These are phyloP conservation scores for Sarcodon sp. DNA, from an alignment of 768 basidiomycete genomes.

Conservation along the genomic window DNA sequence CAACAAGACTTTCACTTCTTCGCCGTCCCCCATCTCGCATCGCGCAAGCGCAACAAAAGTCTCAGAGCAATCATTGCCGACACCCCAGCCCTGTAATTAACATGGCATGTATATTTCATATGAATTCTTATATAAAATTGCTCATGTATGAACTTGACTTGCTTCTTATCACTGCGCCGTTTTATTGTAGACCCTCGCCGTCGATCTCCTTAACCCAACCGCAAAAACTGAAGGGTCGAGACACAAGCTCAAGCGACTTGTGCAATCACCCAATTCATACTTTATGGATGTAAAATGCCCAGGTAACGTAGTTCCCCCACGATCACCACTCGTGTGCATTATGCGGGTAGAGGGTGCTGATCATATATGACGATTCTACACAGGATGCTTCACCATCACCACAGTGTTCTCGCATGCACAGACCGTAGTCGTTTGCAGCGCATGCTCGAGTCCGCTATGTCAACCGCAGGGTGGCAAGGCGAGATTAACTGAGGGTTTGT, in stretches of 20 bases:
- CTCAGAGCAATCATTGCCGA: too few species aligned
- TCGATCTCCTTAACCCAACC: constrained; percentile 97
- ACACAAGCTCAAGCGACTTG: constrained; percentile 99
- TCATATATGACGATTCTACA: not conserved
- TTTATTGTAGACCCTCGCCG: constrained; percentile 68
- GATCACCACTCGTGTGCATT: not conserved
- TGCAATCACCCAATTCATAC: constrained; percentile 96
- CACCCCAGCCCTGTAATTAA: too few species aligned
- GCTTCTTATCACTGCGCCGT: not conserved
- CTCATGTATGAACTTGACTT: not conserved
- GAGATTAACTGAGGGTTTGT: constrained; percentile 90
- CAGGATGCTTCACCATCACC: constrained; percentile 89
- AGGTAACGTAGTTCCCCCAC: constrained; percentile 29
- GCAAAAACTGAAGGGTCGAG: constrained; percentile 72
- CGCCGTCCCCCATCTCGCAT: too few species aligned
- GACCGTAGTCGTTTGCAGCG: constrained; percentile 88
- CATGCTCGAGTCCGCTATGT: constrained; percentile 91
- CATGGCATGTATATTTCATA: too few species aligned
- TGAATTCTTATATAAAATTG: too few species aligned
- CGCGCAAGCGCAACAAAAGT: too few species aligned
- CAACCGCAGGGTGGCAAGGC: constrained; percentile 98
- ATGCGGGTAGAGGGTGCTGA: not conserved
- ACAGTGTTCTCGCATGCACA: constrained; percentile 99
- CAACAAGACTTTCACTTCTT: too few species aligned
- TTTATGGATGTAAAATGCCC: constrained; percentile 99